A percentile compares a stretch with the other conserved stretches of the same genome.
phyloP scores from a whole-genome alignment of 2,329 filamentous ascomycete genomes.

The Colletotrichum horii region DNA sequence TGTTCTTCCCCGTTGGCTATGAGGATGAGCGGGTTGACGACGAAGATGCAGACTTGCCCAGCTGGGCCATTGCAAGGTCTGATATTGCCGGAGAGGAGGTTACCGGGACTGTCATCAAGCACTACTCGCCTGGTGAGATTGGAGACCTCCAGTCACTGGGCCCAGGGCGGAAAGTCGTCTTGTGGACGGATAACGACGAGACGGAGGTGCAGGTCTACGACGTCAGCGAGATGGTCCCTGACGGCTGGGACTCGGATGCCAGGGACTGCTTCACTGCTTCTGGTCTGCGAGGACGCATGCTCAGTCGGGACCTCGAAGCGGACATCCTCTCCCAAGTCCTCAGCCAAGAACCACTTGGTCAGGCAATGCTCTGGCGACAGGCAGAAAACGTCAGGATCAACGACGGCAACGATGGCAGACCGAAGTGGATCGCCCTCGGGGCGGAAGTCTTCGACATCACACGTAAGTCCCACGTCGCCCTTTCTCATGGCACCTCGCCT shows the following conservation, averaged over 20 bases:
- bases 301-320: rapidly evolving
- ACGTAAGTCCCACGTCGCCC: neutral
- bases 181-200: neutral
- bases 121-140: neutral
- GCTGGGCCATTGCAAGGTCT: neutral
- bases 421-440: neutral
- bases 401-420: neutral
- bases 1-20: neutral
- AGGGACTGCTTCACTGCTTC: neutral
- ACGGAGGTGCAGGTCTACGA: neutral
- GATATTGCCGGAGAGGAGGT: neutral
- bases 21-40: neutral
- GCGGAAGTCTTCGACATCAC: neutral
- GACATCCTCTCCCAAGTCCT: neutral
- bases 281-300: neutral
- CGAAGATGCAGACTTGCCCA: neutral
- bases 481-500: neutral
- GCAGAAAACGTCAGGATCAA: neutral
- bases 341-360: neutral
- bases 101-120: neutral
- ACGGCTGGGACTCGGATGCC: neutral
- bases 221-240: neutral
- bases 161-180: neutral
- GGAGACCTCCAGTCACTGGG: neutral
- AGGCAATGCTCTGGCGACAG: neutral